Evolutionary conservation across 225 moss, liverwort and hornwort genomes (phyloP), one percentile per base, ranked within the genome.

Genomic region (Lunularia cruciata): DNA sequence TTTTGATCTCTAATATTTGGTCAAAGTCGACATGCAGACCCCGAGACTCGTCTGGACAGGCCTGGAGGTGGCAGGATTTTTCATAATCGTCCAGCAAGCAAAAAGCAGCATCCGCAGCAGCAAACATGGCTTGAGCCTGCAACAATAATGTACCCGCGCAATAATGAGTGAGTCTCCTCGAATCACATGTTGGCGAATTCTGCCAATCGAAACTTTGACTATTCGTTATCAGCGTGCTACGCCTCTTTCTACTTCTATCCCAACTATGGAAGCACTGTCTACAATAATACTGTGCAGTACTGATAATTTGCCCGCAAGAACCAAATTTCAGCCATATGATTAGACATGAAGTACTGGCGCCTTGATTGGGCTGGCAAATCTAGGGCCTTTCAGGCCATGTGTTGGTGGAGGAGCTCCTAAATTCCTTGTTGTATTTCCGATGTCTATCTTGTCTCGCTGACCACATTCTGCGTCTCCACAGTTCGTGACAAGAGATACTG

Each of bases 131-230:
- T 54, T 28, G 28, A 54, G 12, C 28, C 54, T 54, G 27, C 6
- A 28, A 54, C 54, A 54, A 23, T 54, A 54, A 54, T 54, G 22
- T 54, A n/a, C n/a, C n/a, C n/a, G n/a, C n/a, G n/a, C n/a, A n/a
- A 54, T 54, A 54, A 54, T 54, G 54, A 54, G 27, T 11, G 54
- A 28, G 5, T 25, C 51, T 0, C 51, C 3, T 20, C 18, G 4
- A 54, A 54, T 10, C n/a, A n/a, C n/a, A n/a, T n/a, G n/a, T n/a
- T n/a, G n/a, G n/a, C n/a, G n/a, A n/a, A n/a, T n/a, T n/a, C n/a
- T n/a, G n/a, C n/a, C n/a, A n/a, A 10, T 28, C 22, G 54, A 54
- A 54, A 54, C 54, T 54, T 54, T 54, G n/a, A 54, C 54, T 54
- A 22, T 54, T 54, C 20, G 27, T 10, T 10, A 10, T 54, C 54